Evolutionary conservation across 108 stramenopile genomes (phyloP), one percentile per base, ranked within the genome.

Genomic region (Skeletonema tropicum): DNA sequence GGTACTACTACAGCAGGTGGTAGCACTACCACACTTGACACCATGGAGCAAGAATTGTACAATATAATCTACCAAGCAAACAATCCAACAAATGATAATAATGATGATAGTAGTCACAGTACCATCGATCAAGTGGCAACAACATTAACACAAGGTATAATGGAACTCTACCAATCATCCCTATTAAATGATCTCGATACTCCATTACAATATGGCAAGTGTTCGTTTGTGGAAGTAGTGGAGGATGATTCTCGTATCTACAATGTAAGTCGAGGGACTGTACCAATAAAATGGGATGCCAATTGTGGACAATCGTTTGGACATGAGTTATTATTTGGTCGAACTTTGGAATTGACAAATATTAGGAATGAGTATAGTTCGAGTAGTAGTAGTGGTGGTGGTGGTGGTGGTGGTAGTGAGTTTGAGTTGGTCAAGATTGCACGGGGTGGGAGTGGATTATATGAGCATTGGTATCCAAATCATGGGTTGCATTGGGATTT

Each of bases 281-380:
- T 38, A 12, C 32, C 57, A 11, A 70, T n/a, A 23, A 15, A 6
- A 9, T 60, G 58, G 58, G 29, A 36, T 14, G 26, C 57, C n/a
- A 57, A 70, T 17, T 70, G 70, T 26, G 58, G 58, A 32, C 30
- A 2, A 13, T 32, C 17, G 8, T 70, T 70, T 58, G 58, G 70
- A 11, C 70, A 70, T 42, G 70, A 70, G 35, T 70, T 70, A 7
- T 35, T 35, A 2, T 70, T 70, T 30, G 57, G 17, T 11, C 52
- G 35, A 30, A 59, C 58, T 8, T 6, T 70, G n/a, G 70, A 70
- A 59, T 17, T 61, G 60, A n/a, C 19, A 25, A 25, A 29, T 29
- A 2, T 1, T 29, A 29, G 1, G 26, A 29, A 29, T 29, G 1
- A 29, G 1, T 29, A 29, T 29, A 29, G 2, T 29, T 29, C 26